These are phyloP conservation scores for Oidium heveae DNA, from an alignment of 2,329 filamentous ascomycete genomes.

Conservation along the genomic window DNA sequence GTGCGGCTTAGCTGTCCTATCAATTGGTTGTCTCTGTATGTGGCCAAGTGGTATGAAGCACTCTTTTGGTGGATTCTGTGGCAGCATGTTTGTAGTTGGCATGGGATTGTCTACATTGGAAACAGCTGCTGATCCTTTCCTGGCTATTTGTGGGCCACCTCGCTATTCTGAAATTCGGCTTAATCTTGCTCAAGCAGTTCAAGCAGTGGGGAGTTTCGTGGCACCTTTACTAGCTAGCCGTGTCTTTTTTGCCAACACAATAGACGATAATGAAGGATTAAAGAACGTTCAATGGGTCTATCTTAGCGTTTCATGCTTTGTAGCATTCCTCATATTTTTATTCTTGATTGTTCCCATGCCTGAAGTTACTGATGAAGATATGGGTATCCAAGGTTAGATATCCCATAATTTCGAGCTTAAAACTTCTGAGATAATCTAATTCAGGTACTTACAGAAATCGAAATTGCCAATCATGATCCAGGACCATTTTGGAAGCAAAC, in stretches of 20 bases:
- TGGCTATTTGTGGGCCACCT: constrained; percentile 45
- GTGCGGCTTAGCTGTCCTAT: constrained; percentile 48
- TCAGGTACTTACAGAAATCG: neutral
- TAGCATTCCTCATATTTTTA: constrained; percentile 41
- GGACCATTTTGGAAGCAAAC: constrained; percentile 46
- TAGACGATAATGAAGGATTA: constrained; percentile 25
- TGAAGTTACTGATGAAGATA: constrained; percentile 17
- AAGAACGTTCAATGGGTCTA: constrained; percentile 69
- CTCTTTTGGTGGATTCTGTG: constrained; percentile 56
- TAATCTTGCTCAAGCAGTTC: constrained; percentile 49
- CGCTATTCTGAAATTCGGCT: constrained; percentile 51
- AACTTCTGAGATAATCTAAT: neutral
- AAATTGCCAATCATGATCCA: constrained; percentile 20
- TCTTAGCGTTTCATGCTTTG: constrained; percentile 53
- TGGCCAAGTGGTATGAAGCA: constrained; percentile 56
- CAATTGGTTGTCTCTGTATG: constrained; percentile 57
- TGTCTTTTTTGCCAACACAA: constrained; percentile 35
- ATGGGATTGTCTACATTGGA: constrained; percentile 56
- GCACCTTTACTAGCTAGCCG: constrained; percentile 47
- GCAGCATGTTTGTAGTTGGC: constrained; percentile 48
- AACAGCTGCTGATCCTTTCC: constrained; percentile 55
- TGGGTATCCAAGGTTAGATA: neutral
- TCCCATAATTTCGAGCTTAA: neutral
- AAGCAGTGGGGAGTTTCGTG: constrained; percentile 49
- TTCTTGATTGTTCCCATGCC: constrained; percentile 44